Evolutionary conservation across 352 stramenopile genomes (phyloP).

Genomic region (Halophytophthora batemanensis): DNA sequence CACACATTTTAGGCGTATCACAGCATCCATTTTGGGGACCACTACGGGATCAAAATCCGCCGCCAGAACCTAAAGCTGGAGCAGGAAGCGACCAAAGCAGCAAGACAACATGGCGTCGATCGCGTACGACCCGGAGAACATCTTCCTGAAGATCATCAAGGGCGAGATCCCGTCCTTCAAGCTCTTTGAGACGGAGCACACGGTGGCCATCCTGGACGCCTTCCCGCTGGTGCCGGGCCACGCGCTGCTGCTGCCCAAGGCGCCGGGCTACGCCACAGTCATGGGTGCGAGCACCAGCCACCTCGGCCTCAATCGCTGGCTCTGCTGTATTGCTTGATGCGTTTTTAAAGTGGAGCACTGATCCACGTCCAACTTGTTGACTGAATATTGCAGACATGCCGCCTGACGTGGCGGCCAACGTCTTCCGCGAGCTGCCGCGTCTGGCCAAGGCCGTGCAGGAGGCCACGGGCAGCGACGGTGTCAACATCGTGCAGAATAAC

Average conservation of each 20-base stretch:
- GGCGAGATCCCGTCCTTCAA: slow-evolving; percentile 74
- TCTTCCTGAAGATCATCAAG: slow-evolving; percentile 85
- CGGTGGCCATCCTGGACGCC: slow-evolving; percentile 79
- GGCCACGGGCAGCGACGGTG: slow-evolving; percentile 57
- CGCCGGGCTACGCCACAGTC: slow-evolving; percentile 56
- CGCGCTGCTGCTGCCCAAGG: slow-evolving; percentile 74
- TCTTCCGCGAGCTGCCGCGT: slow-evolving; percentile 75
- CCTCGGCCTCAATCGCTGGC: no score
- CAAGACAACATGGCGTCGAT: slow-evolving; percentile 32
- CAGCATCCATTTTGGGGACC: no score
- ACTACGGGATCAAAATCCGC: slow-evolving; percentile 6
- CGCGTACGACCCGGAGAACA: slow-evolving; percentile 69
- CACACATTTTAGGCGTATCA: no score
- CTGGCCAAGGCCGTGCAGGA: slow-evolving; percentile 72
- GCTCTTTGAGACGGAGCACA: slow-evolving; percentile 85
- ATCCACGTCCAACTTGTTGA: not conserved
- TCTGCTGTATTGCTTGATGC: no score
- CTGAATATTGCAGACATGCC: slow-evolving; percentile 47
- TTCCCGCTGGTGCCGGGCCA: slow-evolving; percentile 70
- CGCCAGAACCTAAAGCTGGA: slow-evolving; percentile 22
- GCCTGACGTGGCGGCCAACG: slow-evolving; percentile 53
- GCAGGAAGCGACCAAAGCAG: no score
- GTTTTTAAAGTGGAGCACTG: not conserved
- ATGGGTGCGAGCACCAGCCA: slow-evolving; percentile 25
- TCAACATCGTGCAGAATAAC: slow-evolving; percentile 88